Evolutionary conservation across 2,329 filamentous ascomycete species (phyloP).

Genomic region (Claviceps spartinae): DNA sequence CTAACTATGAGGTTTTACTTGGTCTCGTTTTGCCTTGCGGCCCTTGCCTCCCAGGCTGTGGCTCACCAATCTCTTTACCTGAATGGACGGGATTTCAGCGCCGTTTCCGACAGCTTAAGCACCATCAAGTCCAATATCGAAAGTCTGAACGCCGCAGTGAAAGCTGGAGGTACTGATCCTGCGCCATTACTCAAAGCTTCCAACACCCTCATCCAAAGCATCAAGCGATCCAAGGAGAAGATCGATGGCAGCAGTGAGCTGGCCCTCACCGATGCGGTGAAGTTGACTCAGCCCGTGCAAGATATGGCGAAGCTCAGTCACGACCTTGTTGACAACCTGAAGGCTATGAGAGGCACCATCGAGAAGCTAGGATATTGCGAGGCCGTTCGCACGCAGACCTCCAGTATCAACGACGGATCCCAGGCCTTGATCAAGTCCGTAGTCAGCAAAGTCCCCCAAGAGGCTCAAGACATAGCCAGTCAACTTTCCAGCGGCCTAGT

Average conservation of each 20-base stretch:
- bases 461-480: slow-evolving; percentile 14
- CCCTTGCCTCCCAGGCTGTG: background rate
- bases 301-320: slow-evolving; percentile 12
- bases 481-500: slow-evolving; percentile 13
- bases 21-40: background rate
- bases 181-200: slow-evolving; percentile 8
- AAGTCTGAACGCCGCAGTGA: slow-evolving; percentile 10
- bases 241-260: slow-evolving; percentile 4
- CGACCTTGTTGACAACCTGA: slow-evolving; percentile 13
- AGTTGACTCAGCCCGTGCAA: slow-evolving; percentile 6
- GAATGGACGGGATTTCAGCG: slow-evolving; percentile 4
- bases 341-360: slow-evolving; percentile 12
- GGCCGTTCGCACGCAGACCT: slow-evolving; percentile 11
- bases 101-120: slow-evolving; percentile 6
- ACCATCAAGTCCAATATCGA: slow-evolving; percentile 8
- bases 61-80: background rate
- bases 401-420: slow-evolving; percentile 11
- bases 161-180: slow-evolving; percentile 11
- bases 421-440: slow-evolving; percentile 16
- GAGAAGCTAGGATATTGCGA: slow-evolving; percentile 16
- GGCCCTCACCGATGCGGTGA: slow-evolving; percentile 7
- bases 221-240: slow-evolving; percentile 9
- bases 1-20: background rate
- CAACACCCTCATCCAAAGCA: slow-evolving; percentile 8
- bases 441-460: slow-evolving; percentile 16